phyloP scores from a whole-genome alignment of 768 basidiomycete genomes.

The Suillus spraguei region DNA sequence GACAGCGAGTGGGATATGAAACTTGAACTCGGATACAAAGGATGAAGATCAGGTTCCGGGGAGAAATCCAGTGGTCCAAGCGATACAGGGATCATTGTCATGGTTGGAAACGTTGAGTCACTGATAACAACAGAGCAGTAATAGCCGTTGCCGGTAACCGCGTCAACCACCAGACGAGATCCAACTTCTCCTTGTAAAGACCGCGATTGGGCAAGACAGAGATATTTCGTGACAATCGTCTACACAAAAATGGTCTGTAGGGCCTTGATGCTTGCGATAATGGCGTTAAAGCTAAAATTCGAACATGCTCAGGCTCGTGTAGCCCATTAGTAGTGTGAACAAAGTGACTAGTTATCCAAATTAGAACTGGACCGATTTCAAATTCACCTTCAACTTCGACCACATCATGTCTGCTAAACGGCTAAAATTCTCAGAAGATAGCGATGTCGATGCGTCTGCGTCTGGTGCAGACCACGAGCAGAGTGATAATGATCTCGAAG shows the following conservation, averaged over 20 bases:
- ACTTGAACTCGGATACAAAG: constrained; percentile 69
- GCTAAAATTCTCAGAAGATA: constrained; percentile 41
- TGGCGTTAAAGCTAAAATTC: neutral
- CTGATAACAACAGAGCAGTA: constrained; percentile 1
- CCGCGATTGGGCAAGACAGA: neutral
- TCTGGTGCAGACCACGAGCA: constrained; percentile 5
- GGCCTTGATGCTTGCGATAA: constrained; percentile 2
- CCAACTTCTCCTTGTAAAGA: constrained; percentile 5
- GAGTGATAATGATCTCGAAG: constrained; percentile 10
- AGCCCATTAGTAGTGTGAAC: neutral
- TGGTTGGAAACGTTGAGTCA: neutral
- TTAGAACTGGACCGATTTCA: neutral
- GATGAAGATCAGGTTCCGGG: constrained; percentile 80
- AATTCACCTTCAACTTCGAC: constrained; percentile 5
- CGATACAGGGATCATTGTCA: constrained; percentile 34
- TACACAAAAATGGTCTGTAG: neutral
- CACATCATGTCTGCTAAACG: constrained; percentile 56
- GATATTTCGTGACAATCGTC: neutral
- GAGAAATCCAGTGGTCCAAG: constrained; percentile 53
- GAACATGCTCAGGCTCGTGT: constrained; percentile 4
- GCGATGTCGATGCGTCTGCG: constrained; percentile 16
- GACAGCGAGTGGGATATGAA: constrained; percentile 67
- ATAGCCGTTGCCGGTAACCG: neutral
- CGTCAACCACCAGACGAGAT: constrained; percentile 1
- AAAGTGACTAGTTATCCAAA: constrained; percentile 1